Base-by-base conservation (phyloP, 1,284 basidiomycete genomes). In the Cutaneotrichosporon mucoides region DNA sequence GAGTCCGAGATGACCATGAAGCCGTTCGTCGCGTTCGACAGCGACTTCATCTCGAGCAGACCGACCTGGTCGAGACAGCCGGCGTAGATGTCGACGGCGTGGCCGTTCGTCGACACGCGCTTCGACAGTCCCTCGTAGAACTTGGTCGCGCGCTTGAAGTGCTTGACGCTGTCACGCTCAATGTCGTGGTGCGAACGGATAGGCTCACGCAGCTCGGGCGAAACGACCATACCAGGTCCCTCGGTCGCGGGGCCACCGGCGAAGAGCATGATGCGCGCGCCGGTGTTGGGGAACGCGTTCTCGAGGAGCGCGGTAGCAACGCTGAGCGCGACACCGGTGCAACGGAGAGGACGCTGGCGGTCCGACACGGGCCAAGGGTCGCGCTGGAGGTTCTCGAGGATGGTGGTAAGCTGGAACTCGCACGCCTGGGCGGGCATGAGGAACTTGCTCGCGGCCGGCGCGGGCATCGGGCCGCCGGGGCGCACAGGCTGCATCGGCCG, bases 161-260 rank as follows among this genome's bases (percentile, higher is more conserved):
- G 94, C 79, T 96, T 98, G 53, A 90, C 94, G 69, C 87, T 90
- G 79, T 99, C 96, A 53, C 93, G 85, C 75, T 99, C 96, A 73
- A 99, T 99, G 76, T 99, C 95, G 81, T 99, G 95, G 79, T 99
- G 96, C 3, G 94, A 98, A 59, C 96, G 89, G 68, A 99, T 98
- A 2, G 95, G 92, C 76, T 99, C 95, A 77, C 92, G 90, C 52
- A 99, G 83, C 80, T 99, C 95, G 69, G 92, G 91, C 76, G 85
- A 88, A 59, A 99, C 96, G 43, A 98, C 95, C 85, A 95, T 88
- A 38, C 96, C 96, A 0, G 95, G 95, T 3, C 95, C 95, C 74
- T 98, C 94, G 4, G 95, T 97, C 16, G 89, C 88, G n/a, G 95
- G 91, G 36, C 95, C 95, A 74, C 95, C 96, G 48, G 92, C 82